Evolutionary conservation across 1,284 basidiomycete genomes (phyloP).

Genomic region (Grifola frondosa): DNA sequence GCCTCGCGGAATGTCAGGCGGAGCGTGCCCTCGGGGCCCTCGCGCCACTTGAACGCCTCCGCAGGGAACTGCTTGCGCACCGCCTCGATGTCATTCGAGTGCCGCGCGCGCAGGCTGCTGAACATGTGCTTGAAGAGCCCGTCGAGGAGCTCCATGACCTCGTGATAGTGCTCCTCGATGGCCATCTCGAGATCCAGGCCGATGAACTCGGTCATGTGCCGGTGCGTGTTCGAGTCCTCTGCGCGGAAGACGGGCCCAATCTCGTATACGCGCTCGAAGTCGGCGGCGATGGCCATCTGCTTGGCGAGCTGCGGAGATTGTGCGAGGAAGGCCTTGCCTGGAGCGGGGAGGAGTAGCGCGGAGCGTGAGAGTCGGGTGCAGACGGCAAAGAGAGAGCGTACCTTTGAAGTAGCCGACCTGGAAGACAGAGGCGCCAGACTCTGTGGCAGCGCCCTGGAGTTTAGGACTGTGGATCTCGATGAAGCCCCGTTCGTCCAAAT

Average conservation of each 20-base stretch:
- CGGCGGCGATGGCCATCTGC: slow-evolving; percentile 99
- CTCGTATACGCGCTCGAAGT: slow-evolving; percentile 98
- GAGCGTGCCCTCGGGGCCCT: slow-evolving; percentile 79
- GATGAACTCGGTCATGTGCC: slow-evolving; percentile 98
- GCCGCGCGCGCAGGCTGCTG: slow-evolving; percentile 75
- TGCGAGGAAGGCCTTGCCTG: slow-evolving; percentile 88
- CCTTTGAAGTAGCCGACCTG: slow-evolving; percentile 98
- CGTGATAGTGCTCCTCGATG: slow-evolving; percentile 98
- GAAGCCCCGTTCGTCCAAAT: slow-evolving; percentile 76
- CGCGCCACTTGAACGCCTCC: slow-evolving; percentile 87
- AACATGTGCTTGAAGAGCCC: slow-evolving; percentile 84
- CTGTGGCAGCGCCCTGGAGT: slow-evolving; percentile 95
- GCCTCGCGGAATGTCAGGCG: slow-evolving; percentile 87
- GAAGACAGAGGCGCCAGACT: slow-evolving; percentile 96
- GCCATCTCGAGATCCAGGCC: slow-evolving; percentile 99
- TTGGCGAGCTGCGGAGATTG: slow-evolving; percentile 98
- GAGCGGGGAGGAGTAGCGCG: neutral
- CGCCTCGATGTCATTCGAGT: slow-evolving; percentile 77
- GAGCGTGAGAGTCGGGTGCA: neutral
- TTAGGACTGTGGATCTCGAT: slow-evolving; percentile 98
- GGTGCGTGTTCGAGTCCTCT: slow-evolving; percentile 97
- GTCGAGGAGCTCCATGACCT: slow-evolving; percentile 88
- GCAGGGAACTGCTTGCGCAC: slow-evolving; percentile 88
- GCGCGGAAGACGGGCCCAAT: slow-evolving; percentile 97
- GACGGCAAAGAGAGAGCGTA: slow-evolving; percentile 28